Base-by-base conservation (phyloP, 2,329 filamentous ascomycete species). In the Cordyceps farinosa region DNA sequence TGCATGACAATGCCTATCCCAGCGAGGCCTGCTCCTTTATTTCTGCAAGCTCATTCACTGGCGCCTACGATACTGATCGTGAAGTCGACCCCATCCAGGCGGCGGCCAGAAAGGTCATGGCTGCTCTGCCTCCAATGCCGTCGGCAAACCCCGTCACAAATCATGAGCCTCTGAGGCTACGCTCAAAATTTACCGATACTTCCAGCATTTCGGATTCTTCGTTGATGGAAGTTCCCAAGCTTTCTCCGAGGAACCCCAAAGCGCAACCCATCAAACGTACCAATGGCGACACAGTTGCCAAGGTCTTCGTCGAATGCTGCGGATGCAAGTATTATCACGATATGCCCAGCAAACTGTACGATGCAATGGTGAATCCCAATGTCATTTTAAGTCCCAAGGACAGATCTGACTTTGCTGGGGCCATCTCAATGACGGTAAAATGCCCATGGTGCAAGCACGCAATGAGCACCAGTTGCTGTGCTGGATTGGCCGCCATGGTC, bases 371-470 rank as follows among this genome's bases (percentile, higher is more conserved):
- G 5, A 82, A 82, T 66, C 84, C 85, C 0, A 81, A 85, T 53
- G 79, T 79, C 4, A 75, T 85, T 13, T 77, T 87, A 13, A 79
- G 80, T 22, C 54, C 69, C 60, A 81, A 84, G 55, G 78, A 78
- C 61, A 73, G 75, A 36, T 73, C 81, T 6, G 84, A 84, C 0
- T 84, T 86, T 50, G 80, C 80, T 48, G 84, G 84, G 1, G 76
- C 82, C 7, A 80, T 87, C 51, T 85, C 81, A 9, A 87, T 86
- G 66, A 84, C 82, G 70, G 84, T 89, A 32, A 84, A 83, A 67
- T 91, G 88, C 71, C 87, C 87, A 9, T 91, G 89, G 89, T 91
- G 89, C 72, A 79, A 79, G 50, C 89, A 91, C 75, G 82, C 83
- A 56, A 90, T 91, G 88, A 87, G 80, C 67, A 87, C 82, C 15